Percentiles rank a stretch among this genome's conserved stretches.
Evolutionary conservation across 2,329 filamentous ascomycete genomes (phyloP).

Genomic region (Pseudogymnoascus sp.): DNA sequence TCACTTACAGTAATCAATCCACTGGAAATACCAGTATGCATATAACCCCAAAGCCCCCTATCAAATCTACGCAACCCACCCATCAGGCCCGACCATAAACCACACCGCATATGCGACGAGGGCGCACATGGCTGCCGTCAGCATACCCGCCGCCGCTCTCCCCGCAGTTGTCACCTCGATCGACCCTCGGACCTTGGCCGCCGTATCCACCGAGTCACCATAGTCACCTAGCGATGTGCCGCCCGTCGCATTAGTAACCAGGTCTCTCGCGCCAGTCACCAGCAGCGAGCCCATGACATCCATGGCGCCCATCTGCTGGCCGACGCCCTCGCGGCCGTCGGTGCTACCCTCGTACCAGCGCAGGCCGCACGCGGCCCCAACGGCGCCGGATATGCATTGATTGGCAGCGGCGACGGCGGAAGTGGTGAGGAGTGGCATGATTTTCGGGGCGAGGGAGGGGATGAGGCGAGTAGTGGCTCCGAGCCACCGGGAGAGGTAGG

Average conservation of each 20-base stretch:
- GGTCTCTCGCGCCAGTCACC: conserved; percentile 35
- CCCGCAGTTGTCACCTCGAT: conserved; percentile 27
- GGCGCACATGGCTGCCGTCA: conserved; percentile 29
- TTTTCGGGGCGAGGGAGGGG: conserved; percentile 41
- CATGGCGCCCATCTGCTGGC: conserved; percentile 47
- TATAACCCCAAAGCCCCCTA: not conserved
- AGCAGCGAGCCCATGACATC: conserved; percentile 37
- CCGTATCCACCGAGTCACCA: conserved; percentile 14
- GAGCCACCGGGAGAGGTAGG: conserved; percentile 52
- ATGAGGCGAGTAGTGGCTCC: conserved; percentile 49
- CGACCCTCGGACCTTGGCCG: conserved; percentile 13
- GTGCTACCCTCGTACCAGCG: conserved; percentile 37
- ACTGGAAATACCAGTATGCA: not conserved
- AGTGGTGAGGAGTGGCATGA: conserved; percentile 44
- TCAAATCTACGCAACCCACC: conserved; percentile 1
- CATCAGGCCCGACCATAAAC: conserved; percentile 7
- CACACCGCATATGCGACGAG: conserved; percentile 10
- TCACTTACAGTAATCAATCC: not conserved
- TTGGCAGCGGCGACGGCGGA: conserved; percentile 46
- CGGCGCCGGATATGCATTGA: conserved; percentile 40
- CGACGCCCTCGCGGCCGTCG: conserved; percentile 39
- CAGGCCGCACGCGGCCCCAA: conserved; percentile 36
- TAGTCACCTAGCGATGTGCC: conserved; percentile 44
- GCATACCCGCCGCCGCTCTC: conserved; percentile 32
- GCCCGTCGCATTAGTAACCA: conserved; percentile 41